Conservation (phyloP, 2,329 filamentous ascomycete genomes). For the Nemania sp. region DNA sequence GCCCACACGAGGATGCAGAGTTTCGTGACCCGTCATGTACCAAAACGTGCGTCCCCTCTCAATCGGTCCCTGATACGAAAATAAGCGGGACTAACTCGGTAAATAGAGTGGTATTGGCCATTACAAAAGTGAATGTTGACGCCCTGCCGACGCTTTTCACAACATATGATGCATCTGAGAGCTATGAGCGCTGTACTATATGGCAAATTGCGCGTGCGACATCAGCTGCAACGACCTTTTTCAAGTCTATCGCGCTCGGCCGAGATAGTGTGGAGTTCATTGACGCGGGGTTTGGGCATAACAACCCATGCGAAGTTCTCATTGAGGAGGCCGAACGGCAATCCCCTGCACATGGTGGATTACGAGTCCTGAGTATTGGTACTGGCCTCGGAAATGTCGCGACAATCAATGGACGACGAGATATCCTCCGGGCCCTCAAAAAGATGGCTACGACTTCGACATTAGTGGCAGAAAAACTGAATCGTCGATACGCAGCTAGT, state of each 20-base stretch:
- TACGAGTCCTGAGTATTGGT: conserved; percentile 36
- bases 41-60: conserved; percentile 30
- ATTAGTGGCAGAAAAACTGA: conserved; percentile 26
- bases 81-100: background rate
- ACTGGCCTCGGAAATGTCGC: conserved; percentile 34
- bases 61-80: background rate
- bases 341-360: conserved; percentile 25
- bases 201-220: conserved; percentile 41
- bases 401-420: conserved; percentile 23
- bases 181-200: conserved; percentile 33
- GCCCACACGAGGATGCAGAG: conserved; percentile 30
- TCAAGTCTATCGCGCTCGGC: conserved; percentile 38
- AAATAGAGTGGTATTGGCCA: conserved; percentile 16
- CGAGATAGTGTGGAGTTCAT: conserved; percentile 37
- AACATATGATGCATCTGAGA: conserved; percentile 34
- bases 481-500: conserved; percentile 23
- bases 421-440: conserved; percentile 31
- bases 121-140: conserved; percentile 38
- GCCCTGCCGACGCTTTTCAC: conserved; percentile 35
- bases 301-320: conserved; percentile 41
- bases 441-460: conserved; percentile 26
- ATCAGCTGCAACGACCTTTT: conserved; percentile 39
- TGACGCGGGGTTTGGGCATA: conserved; percentile 41
- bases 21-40: conserved; percentile 34
- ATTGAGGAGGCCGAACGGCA: conserved; percentile 36